Evolutionary conservation across 2,329 filamentous ascomycete genomes (phyloP).

Genomic region (Aspergillus texensis): DNA sequence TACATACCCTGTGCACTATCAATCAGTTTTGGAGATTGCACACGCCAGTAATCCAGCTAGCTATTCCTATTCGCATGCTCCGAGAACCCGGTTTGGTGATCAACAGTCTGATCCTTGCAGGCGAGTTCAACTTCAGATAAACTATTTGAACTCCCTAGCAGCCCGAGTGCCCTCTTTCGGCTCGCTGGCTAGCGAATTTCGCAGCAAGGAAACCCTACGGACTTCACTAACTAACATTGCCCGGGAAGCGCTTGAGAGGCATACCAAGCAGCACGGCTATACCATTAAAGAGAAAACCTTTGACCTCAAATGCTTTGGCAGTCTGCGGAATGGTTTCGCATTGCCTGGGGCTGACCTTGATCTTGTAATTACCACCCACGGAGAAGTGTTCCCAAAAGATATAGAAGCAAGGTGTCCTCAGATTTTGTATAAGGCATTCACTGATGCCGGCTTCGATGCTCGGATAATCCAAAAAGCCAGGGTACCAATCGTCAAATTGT

Average conservation of each 20-base stretch:
- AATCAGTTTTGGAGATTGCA: too few relatives aligned
- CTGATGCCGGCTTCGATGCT: neutral
- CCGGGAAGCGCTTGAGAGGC: neutral
- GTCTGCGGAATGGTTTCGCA: slow-evolving; percentile 1
- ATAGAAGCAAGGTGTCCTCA: neutral
- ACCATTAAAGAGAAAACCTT: neutral
- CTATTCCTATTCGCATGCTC: slow-evolving; percentile 4
- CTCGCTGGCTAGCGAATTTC: neutral
- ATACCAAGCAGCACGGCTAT: neutral
- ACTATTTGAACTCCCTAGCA: neutral
- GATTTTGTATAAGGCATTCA: neutral
- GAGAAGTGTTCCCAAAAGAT: neutral
- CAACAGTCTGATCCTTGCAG: slow-evolving; percentile 3
- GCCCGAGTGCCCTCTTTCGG: neutral
- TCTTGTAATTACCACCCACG: neutral
- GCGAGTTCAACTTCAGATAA: neutral
- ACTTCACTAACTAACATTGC: neutral
- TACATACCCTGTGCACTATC: too few relatives aligned
- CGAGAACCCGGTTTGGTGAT: neutral
- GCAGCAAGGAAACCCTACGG: neutral
- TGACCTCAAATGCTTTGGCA: slow-evolving; percentile 4
- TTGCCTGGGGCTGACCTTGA: neutral
- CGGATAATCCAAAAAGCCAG: neutral
- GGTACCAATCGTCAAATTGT: neutral
- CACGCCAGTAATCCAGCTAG: neutral